Base-by-base conservation (phyloP, 306 rosid genomes). In the Lagenaria siceraria region DNA sequence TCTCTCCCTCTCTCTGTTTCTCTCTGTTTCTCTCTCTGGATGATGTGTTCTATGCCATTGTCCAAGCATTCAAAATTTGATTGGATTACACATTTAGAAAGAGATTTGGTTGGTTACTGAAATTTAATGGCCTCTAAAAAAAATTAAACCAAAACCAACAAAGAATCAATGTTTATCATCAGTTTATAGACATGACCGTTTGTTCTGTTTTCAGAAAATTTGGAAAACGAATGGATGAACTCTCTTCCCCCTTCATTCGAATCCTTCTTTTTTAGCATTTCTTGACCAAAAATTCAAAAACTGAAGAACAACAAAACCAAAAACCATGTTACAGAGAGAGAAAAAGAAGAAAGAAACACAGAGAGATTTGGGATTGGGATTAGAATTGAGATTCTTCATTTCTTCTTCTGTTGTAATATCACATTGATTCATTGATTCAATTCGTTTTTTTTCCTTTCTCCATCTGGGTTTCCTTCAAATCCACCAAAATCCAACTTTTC, bases 61-160 rank as follows among this genome's bases (percentile, higher is more conserved):
- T 10, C 76, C 74, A 86, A 83, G 92, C 90, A 5, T 42, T 40
- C 1, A 78, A 18, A 74, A 15, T 69, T 77, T 22, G 40, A 65
- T 36, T 36, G 73, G 49, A 65, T 38, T 65, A 25, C 49, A 49
- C 21, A 51, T 48, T 12, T 25, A 9, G 36, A 71, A 42, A 48
- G 1, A 35, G 12, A 22, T 51, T 51, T 51, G 21, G 55, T 51
- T 51, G 21, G 55, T 51, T 17, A 51, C 0, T 51, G 21, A 51
- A 51, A 15, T 51, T 51, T 18, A 51, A 51, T 51, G 55, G 55
- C 17, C 52, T 46, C 52, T 46, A 46, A 13, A 46, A 46, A 46
- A 12, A 2, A 46, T 12, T 46, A 3, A 51, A 51, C 55, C 7
- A 51, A 51, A 51, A 17, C 55, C 55, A 72, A 27, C 77, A 51